A percentile compares a stretch with the other conserved stretches of the same genome.
These are phyloP conservation scores for Crithidia sp. DNA, from an alignment of 208 protist species.

Conservation along the genomic window DNA sequence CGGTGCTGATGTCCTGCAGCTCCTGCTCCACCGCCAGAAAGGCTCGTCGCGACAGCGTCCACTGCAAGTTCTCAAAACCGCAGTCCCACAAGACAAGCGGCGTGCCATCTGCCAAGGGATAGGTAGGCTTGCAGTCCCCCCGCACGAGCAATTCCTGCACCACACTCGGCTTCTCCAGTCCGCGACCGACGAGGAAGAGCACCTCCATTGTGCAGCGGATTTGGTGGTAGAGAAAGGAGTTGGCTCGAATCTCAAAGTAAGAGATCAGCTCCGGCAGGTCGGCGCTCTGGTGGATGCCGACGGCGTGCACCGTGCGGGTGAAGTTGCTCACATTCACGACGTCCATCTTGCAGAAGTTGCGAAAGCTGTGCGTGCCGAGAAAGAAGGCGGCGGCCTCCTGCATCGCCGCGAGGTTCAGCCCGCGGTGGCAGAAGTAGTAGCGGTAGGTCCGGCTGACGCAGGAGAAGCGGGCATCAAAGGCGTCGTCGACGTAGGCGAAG, in stretches of 20 bases:
- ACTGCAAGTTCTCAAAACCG: constrained; percentile 59
- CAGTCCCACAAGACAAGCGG: constrained; percentile 90
- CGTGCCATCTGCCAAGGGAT: constrained; percentile 75
- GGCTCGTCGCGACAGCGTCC: constrained; percentile 66
- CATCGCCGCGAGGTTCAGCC: constrained; percentile 91
- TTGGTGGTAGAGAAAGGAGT: constrained; percentile 97
- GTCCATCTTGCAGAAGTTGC: constrained; percentile 98
- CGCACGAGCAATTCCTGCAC: constrained; percentile 63
- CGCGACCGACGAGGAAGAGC: constrained; percentile 89
- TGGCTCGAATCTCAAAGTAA: constrained; percentile 91
- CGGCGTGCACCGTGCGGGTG: constrained; percentile 71
- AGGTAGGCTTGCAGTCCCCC: constrained; percentile 80
- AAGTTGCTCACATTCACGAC: constrained; percentile 93
- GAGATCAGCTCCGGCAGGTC: constrained; percentile 70
- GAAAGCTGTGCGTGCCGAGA: constrained; percentile 96
- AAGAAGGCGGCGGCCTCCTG: constrained; percentile 78
- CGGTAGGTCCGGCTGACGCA: constrained; percentile 91
- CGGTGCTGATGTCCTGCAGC: constrained; percentile 81
- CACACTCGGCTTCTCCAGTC: constrained; percentile 66
- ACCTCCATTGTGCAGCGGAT: constrained; percentile 96
- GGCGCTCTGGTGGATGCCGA: constrained; percentile 61
- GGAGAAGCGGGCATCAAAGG: constrained; percentile 94
- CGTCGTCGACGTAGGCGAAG: constrained; percentile 87
- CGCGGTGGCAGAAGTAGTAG: constrained; percentile 91
- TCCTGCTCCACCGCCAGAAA: constrained; percentile 57